Evolutionary conservation across 208 protist genomes (phyloP).

Genomic region (Leishmania mexicana): DNA sequence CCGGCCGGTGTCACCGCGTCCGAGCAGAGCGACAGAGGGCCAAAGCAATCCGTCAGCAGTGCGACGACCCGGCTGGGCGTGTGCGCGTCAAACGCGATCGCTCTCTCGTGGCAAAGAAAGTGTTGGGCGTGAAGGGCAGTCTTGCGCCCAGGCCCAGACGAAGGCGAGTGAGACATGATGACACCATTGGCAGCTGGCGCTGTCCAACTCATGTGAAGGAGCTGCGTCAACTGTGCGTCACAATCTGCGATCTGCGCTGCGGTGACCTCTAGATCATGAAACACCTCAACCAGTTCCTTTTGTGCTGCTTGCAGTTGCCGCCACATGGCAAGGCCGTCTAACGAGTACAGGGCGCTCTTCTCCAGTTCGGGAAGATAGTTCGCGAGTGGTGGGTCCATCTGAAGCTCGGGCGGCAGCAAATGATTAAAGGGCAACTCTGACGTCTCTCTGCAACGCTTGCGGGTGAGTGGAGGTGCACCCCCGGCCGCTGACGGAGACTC

Average conservation of each 20-base stretch:
- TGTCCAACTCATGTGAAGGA: neutral
- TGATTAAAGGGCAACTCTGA: conserved; percentile 68
- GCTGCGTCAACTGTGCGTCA: conserved; percentile 17
- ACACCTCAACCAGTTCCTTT: conserved; percentile 8
- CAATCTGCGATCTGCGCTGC: neutral
- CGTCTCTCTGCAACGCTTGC: conserved; percentile 10
- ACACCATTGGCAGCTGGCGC: no score
- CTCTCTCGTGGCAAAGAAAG: conserved; percentile 15
- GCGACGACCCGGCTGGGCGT: conserved; percentile 26
- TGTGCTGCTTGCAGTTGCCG: conserved; percentile 23
- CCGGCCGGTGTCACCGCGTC: neutral
- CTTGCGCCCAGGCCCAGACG: neutral
- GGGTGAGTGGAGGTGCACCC: neutral
- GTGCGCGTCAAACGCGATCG: conserved; percentile 22
- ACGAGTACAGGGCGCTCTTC: neutral
- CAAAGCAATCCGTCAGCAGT: conserved; percentile 33
- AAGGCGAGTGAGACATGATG: neutral
- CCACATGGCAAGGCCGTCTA: conserved; percentile 13
- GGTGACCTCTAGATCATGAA: neutral
- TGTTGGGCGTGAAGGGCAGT: conserved; percentile 1
- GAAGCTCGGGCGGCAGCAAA: conserved; percentile 56
- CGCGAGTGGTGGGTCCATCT: conserved; percentile 61
- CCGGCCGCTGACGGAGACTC: neutral
- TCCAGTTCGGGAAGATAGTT: conserved; percentile 31
- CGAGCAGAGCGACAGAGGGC: conserved; percentile 31